A percentile compares a stretch with the other conserved stretches of the same genome.
These are phyloP conservation scores for Penicillium paxilli DNA, from an alignment of 495 filamentous ascomycete species.

Conservation along the genomic window DNA sequence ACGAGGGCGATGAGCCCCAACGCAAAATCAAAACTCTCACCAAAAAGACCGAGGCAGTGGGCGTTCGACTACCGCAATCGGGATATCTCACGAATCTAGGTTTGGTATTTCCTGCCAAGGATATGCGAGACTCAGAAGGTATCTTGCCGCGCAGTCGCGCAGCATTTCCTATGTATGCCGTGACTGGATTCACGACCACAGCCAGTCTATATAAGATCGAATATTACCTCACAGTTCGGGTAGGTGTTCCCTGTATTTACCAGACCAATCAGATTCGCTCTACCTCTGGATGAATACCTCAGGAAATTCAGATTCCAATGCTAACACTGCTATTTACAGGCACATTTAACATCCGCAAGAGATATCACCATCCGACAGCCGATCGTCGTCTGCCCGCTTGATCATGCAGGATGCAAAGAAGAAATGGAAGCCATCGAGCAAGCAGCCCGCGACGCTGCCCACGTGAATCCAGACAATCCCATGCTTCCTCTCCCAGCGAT, in stretches of 20 bases:
- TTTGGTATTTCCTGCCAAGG: slow-evolving; percentile 87
- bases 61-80: slow-evolving; percentile 78
- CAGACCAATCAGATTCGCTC: too few species aligned
- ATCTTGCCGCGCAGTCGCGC: slow-evolving; percentile 81
- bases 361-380: slow-evolving; percentile 90
- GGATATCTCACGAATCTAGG: slow-evolving; percentile 92
- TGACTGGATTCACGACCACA: slow-evolving; percentile 90
- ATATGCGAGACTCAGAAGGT: slow-evolving; percentile 83
- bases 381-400: slow-evolving; percentile 93
- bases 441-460: slow-evolving; percentile 86
- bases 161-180: slow-evolving; percentile 84
- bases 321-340: slow-evolving; percentile 51
- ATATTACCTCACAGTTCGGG: slow-evolving; percentile 93
- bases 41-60: slow-evolving; percentile 78
- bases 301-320: background rate
- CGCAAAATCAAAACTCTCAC: slow-evolving; percentile 85
- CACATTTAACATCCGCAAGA: slow-evolving; percentile 83
- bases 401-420: slow-evolving; percentile 93
- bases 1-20: slow-evolving; percentile 94
- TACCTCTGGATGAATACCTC: too few species aligned
- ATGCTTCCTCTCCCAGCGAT: slow-evolving; percentile 83
- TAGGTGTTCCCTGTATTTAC: slow-evolving; percentile 52
- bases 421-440: slow-evolving; percentile 98
- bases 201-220: slow-evolving; percentile 97
- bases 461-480: slow-evolving; percentile 83